phyloP scores from a whole-genome alignment of 2,329 filamentous ascomycete species.

The Alternaria solani region DNA sequence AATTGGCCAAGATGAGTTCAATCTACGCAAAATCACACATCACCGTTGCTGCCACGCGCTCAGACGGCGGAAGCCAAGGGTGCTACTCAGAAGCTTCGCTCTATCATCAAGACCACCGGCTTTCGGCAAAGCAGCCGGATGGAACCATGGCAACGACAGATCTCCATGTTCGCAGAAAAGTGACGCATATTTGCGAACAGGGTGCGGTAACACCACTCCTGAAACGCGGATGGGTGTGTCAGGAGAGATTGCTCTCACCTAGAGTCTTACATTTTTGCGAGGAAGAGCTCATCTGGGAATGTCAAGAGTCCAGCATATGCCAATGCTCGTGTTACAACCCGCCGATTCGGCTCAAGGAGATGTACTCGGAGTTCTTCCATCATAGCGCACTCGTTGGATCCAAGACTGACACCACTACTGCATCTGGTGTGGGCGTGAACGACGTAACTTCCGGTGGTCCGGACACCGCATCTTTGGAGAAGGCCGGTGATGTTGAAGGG shows the following conservation, averaged over 20 bases:
- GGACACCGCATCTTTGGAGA: too few species aligned
- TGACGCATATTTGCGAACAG: neutral
- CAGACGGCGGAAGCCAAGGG: neutral
- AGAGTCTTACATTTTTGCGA: neutral
- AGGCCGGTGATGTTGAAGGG: too few species aligned
- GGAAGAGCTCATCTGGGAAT: neutral
- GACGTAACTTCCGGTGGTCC: too few species aligned
- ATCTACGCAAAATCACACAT: neutral
- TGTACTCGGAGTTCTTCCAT: neutral
- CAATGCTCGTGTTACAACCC: neutral
- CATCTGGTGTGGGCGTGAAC: too few species aligned
- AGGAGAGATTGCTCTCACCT: neutral
- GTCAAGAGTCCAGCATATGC: neutral
- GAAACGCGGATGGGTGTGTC: neutral
- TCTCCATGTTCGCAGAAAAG: neutral
- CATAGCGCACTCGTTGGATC: too few species aligned
- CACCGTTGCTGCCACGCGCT: neutral
- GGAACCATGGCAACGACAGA: neutral
- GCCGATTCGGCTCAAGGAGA: neutral
- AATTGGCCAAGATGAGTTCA: neutral
- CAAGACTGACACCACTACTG: too few species aligned
- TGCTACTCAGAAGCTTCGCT: neutral
- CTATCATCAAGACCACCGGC: neutral
- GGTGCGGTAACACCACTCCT: neutral
- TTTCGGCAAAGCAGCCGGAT: neutral